Conservation (phyloP, 2,329 filamentous ascomycete genomes). For the Endoconidiophora laricicola region DNA sequence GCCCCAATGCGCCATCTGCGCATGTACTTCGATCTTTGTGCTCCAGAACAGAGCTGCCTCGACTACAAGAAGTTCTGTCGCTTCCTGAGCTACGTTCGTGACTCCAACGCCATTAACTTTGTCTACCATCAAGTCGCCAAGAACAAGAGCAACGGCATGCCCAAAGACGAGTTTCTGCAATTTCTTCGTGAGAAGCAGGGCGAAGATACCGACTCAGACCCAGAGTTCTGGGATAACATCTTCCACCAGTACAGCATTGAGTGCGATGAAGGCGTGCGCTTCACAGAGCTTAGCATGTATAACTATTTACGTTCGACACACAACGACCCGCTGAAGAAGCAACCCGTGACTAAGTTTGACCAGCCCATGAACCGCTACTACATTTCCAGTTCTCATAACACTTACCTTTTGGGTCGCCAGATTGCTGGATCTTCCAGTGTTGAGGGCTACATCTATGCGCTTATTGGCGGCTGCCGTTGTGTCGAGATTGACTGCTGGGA, state of each 20-base stretch:
- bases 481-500: slow-evolving; percentile 99
- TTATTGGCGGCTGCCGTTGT: slow-evolving; percentile 81
- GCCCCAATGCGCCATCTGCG: slow-evolving; percentile 60
- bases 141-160: slow-evolving; percentile 47
- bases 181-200: slow-evolving; percentile 63
- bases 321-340: slow-evolving; percentile 51
- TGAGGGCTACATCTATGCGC: slow-evolving; percentile 81
- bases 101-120: slow-evolving; percentile 54
- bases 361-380: slow-evolving; percentile 91
- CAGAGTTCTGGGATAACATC: slow-evolving; percentile 47
- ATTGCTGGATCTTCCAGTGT: slow-evolving; percentile 80
- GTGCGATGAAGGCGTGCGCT: slow-evolving; percentile 23
- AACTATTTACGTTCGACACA: slow-evolving; percentile 58
- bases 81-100: slow-evolving; percentile 19
- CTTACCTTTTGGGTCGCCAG: slow-evolving; percentile 83
- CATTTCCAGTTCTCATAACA: slow-evolving; percentile 97
- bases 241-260: slow-evolving; percentile 48
- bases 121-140: slow-evolving; percentile 40
- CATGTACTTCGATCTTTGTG: slow-evolving; percentile 57
- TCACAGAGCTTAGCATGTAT: slow-evolving; percentile 66
- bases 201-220: slow-evolving; percentile 45
- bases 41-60: no score
- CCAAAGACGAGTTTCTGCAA: slow-evolving; percentile 51
- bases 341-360: slow-evolving; percentile 49
- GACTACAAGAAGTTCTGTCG: no score